Percentiles rank a stretch among this genome's conserved stretches.
phyloP scores from a whole-genome alignment of 108 stramenopile genomes.

The Bacterosira constricta region DNA sequence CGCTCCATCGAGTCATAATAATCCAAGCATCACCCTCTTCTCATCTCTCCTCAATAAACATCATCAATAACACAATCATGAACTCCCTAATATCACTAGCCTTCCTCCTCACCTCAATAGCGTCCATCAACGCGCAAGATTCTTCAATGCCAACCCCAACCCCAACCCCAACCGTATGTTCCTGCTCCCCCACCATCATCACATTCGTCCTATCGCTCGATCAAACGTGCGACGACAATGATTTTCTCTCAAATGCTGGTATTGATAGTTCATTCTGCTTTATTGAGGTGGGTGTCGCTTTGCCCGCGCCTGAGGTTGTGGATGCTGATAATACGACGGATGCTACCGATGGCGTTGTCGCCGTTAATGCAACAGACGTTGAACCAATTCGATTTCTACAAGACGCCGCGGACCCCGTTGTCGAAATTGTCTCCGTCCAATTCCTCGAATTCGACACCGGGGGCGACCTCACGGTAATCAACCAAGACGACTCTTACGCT shows the following conservation, averaged over 20 bases:
- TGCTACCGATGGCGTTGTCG: not conserved
- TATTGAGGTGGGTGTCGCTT: conserved; percentile 1
- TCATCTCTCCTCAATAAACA: no score
- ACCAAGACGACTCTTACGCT: conserved; percentile 32
- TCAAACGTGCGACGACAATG: conserved; percentile 21
- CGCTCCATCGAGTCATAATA: no score
- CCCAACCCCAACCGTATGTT: conserved; percentile 5
- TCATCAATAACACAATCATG: no score
- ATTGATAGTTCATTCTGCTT: conserved; percentile 24
- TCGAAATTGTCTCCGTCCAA: conserved; percentile 44
- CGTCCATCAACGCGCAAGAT: no score
- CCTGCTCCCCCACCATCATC: conserved; percentile 29
- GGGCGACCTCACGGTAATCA: conserved; percentile 19
- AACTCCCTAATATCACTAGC: no score
- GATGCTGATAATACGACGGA: not conserved
- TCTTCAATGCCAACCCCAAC: not conserved
- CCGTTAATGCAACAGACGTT: not conserved
- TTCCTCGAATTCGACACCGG: conserved; percentile 33
- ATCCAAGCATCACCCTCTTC: no score
- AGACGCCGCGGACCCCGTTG: not conserved
- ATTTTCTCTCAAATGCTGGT: conserved; percentile 14
- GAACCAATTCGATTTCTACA: conserved; percentile 3
- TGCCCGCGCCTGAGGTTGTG: not conserved
- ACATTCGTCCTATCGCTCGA: conserved; percentile 12
- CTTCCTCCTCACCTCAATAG: no score